These are phyloP conservation scores for Erigeron philadelphicus DNA, from an alignment of 140 eudicot genomes.

Conservation along the genomic window DNA sequence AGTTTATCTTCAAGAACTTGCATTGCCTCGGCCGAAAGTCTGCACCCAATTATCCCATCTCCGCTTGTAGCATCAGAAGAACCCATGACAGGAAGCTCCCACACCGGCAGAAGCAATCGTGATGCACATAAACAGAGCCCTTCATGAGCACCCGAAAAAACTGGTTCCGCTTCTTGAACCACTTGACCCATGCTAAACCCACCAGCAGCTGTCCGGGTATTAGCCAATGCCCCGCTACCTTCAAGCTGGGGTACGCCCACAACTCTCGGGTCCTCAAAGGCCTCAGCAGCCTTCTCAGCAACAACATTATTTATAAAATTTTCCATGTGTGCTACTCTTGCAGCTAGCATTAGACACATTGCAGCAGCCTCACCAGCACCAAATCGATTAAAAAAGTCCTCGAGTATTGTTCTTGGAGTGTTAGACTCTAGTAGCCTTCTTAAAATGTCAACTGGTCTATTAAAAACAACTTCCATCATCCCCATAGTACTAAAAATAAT, in stretches of 20 bases:
- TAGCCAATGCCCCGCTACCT: constrained; percentile 74
- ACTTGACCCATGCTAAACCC: constrained; percentile 99
- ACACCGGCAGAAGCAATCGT: constrained; percentile 75
- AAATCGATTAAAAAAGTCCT: constrained; percentile 89
- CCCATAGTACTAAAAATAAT: constrained; percentile 96
- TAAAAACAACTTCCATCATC: constrained; percentile 94
- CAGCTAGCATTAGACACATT: constrained; percentile 93
- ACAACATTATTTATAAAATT: constrained; percentile 62
- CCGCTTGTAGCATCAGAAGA: constrained; percentile 48
- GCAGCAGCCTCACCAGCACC: constrained; percentile 99
- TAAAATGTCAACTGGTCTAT: constrained; percentile 81
- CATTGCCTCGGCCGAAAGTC: constrained; percentile 81
- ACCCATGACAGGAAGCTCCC: constrained; percentile 87
- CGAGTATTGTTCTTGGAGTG: constrained; percentile 76
- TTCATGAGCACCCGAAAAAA: constrained; percentile 96
- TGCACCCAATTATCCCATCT: constrained; percentile 61
- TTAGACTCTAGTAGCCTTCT: constrained; percentile 81
- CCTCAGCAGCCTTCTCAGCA: constrained; percentile 96
- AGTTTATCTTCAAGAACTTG: constrained; percentile 81
- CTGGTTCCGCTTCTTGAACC: constrained; percentile 94
- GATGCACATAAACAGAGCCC: constrained; percentile 91
- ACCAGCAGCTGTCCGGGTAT: constrained; percentile 71
- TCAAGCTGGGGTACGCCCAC: constrained; percentile 93
- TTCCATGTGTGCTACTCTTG: constrained; percentile 59
- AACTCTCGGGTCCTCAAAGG: constrained; percentile 94